Evolutionary conservation across 169 alveolate species (phyloP), one percentile per base, ranked within the genome.

Genomic region (Plasmodium berghei): DNA sequence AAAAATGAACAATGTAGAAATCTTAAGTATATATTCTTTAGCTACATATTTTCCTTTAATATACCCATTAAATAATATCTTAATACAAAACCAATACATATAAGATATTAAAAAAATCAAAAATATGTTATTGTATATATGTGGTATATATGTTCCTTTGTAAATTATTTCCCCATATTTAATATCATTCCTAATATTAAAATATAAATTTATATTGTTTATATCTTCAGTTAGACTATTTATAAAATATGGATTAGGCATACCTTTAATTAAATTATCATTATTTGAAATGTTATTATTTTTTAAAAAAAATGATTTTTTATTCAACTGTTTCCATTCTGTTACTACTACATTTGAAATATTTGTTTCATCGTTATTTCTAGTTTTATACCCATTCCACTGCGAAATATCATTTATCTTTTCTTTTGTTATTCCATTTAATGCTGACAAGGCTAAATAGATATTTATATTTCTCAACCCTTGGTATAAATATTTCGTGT

Each of bases 371-470:
- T 22, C 9, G 4, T 42, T 54, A 9, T 46, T 48, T 18, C 22
- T 67, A 72, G 24, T 52, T 18, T 28, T 34, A 20, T 12, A 55
- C 9, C 34, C 87, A 5, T 34, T 52, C 55, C 16, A 24, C 12
- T 72, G n/a, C 1, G 54, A 52, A 49, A 18, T 49, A 72, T 10
- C 56, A 48, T 55, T 63, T 18, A 20, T 46, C 4, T 71, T 58
- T 46, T 72, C 75, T 9, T 12, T 24, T 9, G 24, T 40, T 54
- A 64, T 18, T 26, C 90, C 90, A 10, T 80, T 80, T 26, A 80
- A 49, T 22, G 90, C 90, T 26, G 90, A 80, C 58, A 80, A 49
- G n/a, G 90, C 90, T 40, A 80, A 66, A 16, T 80, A 73, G 16
- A 80, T 55, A 80, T 80, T 72, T 58, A 80, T 22, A 34, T 48